Percentiles rank a stretch among this genome's conserved stretches.
These are phyloP conservation scores for Lipomyces yamadae DNA, from an alignment of 805 yeast species.

Conservation along the genomic window DNA sequence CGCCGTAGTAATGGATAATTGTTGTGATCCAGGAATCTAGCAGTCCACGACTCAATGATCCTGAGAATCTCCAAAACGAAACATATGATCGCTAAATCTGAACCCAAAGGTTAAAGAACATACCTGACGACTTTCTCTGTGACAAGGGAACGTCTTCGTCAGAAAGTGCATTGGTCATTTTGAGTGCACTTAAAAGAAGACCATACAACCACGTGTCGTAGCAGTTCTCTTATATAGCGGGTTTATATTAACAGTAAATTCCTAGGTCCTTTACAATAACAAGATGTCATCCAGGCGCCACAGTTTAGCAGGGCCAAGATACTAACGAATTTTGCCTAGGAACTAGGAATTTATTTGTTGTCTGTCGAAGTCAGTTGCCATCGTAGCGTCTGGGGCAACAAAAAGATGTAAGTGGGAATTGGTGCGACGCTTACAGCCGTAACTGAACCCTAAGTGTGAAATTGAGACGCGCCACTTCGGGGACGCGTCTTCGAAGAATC, in stretches of 20 bases:
- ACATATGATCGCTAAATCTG: background rate
- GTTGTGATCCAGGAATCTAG: too few species aligned
- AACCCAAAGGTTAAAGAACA: background rate
- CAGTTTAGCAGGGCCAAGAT: background rate
- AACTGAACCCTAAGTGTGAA: background rate
- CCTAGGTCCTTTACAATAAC: background rate
- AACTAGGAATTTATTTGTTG: too few species aligned
- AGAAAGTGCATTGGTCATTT: slow-evolving; percentile 13
- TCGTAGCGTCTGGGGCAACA: background rate
- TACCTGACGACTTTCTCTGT: slow-evolving; percentile 15
- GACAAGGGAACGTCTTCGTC: slow-evolving; percentile 34
- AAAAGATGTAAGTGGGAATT: background rate
- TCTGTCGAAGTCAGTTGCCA: too few species aligned
- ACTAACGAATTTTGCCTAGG: too few species aligned
- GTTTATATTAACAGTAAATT: background rate
- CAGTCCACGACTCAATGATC: background rate
- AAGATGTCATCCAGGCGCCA: background rate
- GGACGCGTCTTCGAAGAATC: background rate
- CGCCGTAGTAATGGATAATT: background rate
- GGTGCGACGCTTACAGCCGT: background rate
- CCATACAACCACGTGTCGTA: background rate
- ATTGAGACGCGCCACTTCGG: background rate
- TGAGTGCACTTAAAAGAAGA: background rate
- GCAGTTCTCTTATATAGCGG: background rate
- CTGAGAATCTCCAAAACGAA: background rate